phyloP scores from a whole-genome alignment of 805 yeast species.

The Saccharomycopsis malanga region DNA sequence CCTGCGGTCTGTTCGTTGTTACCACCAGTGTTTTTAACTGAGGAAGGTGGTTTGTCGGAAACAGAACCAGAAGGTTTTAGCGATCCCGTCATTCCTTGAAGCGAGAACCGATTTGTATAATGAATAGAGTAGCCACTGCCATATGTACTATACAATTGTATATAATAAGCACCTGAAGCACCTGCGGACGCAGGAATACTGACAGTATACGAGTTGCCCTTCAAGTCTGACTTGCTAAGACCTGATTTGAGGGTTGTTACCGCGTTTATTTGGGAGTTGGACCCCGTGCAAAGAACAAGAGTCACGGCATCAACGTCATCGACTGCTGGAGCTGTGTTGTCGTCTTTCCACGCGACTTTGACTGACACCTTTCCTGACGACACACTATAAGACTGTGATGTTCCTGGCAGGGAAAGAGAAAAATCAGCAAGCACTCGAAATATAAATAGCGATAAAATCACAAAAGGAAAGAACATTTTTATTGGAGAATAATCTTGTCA shows the following conservation, averaged over 20 bases:
- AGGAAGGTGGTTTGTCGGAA: constrained; percentile 34
- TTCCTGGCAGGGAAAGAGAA: constrained; percentile 25
- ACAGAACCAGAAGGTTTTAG: constrained; percentile 42
- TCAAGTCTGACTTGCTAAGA: constrained; percentile 64
- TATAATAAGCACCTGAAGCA: constrained; percentile 59
- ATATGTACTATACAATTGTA: constrained; percentile 55
- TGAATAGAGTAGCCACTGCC: constrained; percentile 48
- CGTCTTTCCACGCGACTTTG: constrained; percentile 46
- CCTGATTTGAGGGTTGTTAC: constrained; percentile 35
- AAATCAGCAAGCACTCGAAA: constrained; percentile 23
- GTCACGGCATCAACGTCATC: constrained; percentile 38
- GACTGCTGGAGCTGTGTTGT: constrained; percentile 41
- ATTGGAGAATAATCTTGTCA: too few relatives aligned
- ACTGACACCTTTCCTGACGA: constrained; percentile 28
- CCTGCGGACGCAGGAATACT: constrained; percentile 37
- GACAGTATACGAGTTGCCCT: constrained; percentile 45
- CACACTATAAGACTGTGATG: constrained; percentile 23
- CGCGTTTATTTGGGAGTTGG: constrained; percentile 41
- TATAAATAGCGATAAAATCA: not conserved
- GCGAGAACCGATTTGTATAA: constrained; percentile 57
- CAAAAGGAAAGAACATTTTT: too few relatives aligned
- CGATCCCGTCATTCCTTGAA: constrained; percentile 69
- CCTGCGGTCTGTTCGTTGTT: constrained; percentile 23
- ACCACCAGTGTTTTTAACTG: constrained; percentile 18
- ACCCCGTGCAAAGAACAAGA: constrained; percentile 65